A percentile compares a stretch with the other conserved stretches of the same genome.
Evolutionary conservation across 495 filamentous ascomycete species (phyloP).

Genomic region (Penicillium steckii): DNA sequence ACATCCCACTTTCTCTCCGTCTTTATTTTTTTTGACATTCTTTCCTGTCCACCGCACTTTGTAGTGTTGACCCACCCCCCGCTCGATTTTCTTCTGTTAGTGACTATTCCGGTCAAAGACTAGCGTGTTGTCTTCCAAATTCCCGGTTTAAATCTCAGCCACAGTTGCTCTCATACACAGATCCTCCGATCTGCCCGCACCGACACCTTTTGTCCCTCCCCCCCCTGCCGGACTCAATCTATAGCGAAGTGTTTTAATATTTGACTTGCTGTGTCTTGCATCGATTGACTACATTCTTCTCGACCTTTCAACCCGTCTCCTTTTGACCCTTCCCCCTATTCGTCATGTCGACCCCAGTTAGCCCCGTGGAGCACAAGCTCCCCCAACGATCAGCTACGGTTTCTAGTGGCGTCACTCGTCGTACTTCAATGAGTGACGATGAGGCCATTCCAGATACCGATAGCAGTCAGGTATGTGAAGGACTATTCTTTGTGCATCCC

Average conservation of each 20-base stretch:
- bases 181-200: slow-evolving; percentile 12
- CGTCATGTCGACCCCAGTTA: slow-evolving; percentile 34
- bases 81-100: background rate
- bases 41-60: background rate
- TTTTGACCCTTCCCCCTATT: background rate
- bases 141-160: slow-evolving; percentile 9
- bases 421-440: slow-evolving; percentile 48
- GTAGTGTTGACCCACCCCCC: too few species aligned
- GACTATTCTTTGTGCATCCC: background rate
- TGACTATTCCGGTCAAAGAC: slow-evolving; percentile 19
- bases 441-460: slow-evolving; percentile 76
- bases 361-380: slow-evolving; percentile 42
- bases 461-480: slow-evolving; percentile 64
- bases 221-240: background rate
- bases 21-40: background rate
- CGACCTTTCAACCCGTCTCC: background rate
- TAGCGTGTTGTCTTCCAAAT: slow-evolving; percentile 18
- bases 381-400: slow-evolving; percentile 58
- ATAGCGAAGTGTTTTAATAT: too few species aligned
- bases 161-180: slow-evolving; percentile 1
- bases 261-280: too few species aligned
- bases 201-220: too few species aligned
- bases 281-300: background rate
- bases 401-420: slow-evolving; percentile 42
- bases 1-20: background rate